Conservation (phyloP, 106 monocot genomes). For the Phalaenopsis equestris region DNA sequence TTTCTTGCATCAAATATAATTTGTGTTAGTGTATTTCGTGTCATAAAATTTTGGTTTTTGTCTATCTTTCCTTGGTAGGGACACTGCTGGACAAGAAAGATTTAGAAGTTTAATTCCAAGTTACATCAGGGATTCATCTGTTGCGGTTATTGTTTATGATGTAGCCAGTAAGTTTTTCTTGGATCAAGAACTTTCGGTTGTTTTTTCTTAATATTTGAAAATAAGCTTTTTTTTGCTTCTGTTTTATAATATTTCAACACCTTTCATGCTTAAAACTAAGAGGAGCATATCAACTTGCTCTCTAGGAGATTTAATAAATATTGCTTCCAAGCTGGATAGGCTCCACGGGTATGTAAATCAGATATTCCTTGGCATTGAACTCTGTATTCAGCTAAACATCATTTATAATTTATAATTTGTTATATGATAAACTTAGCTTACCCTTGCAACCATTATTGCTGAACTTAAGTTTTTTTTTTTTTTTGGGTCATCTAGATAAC, state of each 20-base stretch:
- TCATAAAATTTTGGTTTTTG: neutral
- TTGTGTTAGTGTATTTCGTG: neutral
- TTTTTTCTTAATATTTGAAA: neutral
- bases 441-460: neutral
- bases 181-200: neutral
- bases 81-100: conserved; percentile 24
- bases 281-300: neutral
- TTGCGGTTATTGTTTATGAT: conserved; percentile 27
- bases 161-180: conserved; percentile 17
- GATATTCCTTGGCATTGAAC: neutral
- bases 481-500: too few species aligned
- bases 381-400: neutral
- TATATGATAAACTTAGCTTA: neutral
- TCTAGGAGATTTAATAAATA: too few species aligned
- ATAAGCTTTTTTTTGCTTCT: neutral
- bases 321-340: neutral
- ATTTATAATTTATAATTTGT: neutral
- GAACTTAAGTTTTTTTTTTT: neutral
- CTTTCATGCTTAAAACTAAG: neutral
- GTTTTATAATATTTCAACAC: neutral
- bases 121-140: conserved; percentile 27
- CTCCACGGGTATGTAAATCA: neutral
- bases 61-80: neutral
- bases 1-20: neutral
- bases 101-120: conserved; percentile 27